A percentile compares a stretch with the other conserved stretches of the same genome.
Evolutionary conservation across 2,329 filamentous ascomycete genomes (phyloP).

Genomic region (Pseudocercospora crystallina): DNA sequence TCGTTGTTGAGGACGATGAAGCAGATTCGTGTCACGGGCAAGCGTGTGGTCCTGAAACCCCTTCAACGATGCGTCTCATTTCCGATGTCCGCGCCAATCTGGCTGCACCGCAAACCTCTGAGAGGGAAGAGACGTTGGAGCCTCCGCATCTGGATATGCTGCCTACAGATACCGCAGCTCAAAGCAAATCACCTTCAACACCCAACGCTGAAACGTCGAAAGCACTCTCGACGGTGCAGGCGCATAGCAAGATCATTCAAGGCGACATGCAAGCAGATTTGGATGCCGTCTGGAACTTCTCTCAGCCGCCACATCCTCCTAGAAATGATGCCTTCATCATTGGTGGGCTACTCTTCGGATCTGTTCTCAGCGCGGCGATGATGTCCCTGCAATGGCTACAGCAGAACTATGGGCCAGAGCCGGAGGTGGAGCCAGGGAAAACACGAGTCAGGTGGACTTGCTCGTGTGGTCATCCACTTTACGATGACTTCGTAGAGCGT

Average conservation of each 20-base stretch:
- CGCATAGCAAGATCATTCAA: too few relatives aligned
- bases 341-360: not conserved
- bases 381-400: slow-evolving; percentile 14
- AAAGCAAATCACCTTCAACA: too few relatives aligned
- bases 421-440: slow-evolving; percentile 12
- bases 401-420: slow-evolving; percentile 17
- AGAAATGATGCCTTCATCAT: not conserved
- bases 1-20: not conserved
- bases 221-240: not conserved
- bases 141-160: too few relatives aligned
- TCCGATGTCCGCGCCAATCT: too few relatives aligned
- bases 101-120: too few relatives aligned
- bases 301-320: slow-evolving; percentile 8
- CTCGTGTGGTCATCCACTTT: slow-evolving; percentile 26
- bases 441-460: slow-evolving; percentile 22
- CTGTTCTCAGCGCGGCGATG: not conserved
- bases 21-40: too few relatives aligned
- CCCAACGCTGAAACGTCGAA: too few relatives aligned
- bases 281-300: slow-evolving; percentile 7
- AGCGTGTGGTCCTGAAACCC: too few relatives aligned
- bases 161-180: too few relatives aligned
- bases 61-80: too few relatives aligned
- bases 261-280: not conserved
- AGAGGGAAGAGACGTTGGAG: too few relatives aligned
- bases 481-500: slow-evolving; percentile 42